Base-by-base conservation (phyloP, 2,329 filamentous ascomycete species). In the Talaromyces sp. region DNA sequence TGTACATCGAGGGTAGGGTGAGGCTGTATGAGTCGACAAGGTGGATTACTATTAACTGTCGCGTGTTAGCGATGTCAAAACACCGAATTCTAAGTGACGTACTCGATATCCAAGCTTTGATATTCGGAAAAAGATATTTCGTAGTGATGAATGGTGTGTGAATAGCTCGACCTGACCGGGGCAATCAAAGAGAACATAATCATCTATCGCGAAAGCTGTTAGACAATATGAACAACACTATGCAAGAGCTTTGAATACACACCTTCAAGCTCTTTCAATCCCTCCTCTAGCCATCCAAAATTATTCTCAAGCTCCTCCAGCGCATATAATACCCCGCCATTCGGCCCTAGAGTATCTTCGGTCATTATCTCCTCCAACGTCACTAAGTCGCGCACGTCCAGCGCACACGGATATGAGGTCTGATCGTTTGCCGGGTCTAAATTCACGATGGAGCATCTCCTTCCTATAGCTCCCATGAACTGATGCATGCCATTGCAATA, bases 401-500 rank as follows among this genome's bases (percentile, higher is more conserved):
- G 85, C 5, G 93, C 93, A 72, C 89, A 92, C 22, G 90, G 88
- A 77, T 98, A 99, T 67, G 87, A 91, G 1, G 93, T 95, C 66
- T 90, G 88, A 74, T 98, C 94, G 82, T 99, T 99, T 63, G 95
- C 95, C 31, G 95, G 95, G 79, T 99, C 95, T 69, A 99, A 89
- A 76, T 99, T 99, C 66, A 97, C 92, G 43, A 98, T 88, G 16
- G 92, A 96, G 82, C 92, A 97, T 78, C 96, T 93, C 64, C 95
- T 90, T 67, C 93, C 93, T 75, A 99, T 97, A 68, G 95, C 94
- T 69, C 90, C 90, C 84, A 98, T 90, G 81, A 99, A 99, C 81
- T 99, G 95, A 75, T 97, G 92, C 91, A 99, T 97, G 75, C 95
- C 95, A 87, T 98, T 92, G 83, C 94, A 98, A 77, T 97, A 97